phyloP scores from a whole-genome alignment of 306 rosid species.

The Cajanus cajan region DNA sequence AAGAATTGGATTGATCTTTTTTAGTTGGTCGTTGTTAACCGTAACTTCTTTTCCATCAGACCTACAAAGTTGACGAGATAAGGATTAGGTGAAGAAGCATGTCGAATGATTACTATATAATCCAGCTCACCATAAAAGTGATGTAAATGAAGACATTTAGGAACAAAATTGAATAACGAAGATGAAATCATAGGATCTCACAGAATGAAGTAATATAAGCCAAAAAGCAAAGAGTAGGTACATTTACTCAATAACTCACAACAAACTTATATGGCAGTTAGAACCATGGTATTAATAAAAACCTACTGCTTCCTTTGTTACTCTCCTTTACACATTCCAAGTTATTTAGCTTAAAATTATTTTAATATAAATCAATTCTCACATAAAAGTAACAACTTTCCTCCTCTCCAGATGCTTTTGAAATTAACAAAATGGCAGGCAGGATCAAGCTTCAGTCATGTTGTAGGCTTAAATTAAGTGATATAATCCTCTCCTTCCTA shows the following conservation, averaged over 20 bases:
- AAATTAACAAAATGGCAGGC: neutral
- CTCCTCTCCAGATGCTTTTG: neutral
- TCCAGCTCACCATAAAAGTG: neutral
- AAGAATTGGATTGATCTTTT: constrained; percentile 60
- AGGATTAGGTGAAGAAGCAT: constrained; percentile 24
- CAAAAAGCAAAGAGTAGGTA: neutral
- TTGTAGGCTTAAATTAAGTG: neutral
- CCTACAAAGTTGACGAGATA: constrained; percentile 43
- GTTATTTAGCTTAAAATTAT: neutral
- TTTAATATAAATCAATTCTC: neutral
- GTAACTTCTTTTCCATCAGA: constrained; percentile 82
- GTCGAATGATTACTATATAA: neutral
- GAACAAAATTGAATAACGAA: neutral
- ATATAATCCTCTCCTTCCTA: no score
- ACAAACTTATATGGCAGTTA: neutral
- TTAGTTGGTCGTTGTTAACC: constrained; percentile 82
- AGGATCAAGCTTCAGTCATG: neutral
- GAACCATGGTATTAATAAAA: neutral
- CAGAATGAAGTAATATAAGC: neutral
- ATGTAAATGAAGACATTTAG: neutral
- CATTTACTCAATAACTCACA: neutral
- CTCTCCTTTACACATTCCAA: neutral
- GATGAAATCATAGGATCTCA: constrained; percentile 1
- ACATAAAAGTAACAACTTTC: neutral
- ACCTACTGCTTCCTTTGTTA: neutral